Conservation (phyloP, 2,329 filamentous ascomycete genomes). For the Diaporthe amygdali region DNA sequence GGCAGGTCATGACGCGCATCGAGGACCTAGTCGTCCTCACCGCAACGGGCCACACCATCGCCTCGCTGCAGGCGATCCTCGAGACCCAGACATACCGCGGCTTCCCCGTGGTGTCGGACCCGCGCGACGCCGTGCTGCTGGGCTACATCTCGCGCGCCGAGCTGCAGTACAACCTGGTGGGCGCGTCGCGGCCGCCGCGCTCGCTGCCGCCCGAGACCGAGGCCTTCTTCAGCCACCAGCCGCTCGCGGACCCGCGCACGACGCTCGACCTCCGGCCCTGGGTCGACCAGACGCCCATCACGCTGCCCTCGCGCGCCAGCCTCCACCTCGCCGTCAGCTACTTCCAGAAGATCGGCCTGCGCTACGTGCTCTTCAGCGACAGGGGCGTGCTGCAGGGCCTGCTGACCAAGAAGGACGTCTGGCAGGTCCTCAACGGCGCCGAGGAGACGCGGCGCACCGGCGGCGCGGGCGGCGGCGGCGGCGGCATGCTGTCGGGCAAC, state of each 20-base stretch:
- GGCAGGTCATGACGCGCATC: conserved; percentile 88
- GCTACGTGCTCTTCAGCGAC: conserved; percentile 88
- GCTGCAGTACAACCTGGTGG: conserved; percentile 78
- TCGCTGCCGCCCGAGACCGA: conserved; percentile 74
- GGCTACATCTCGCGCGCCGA: conserved; percentile 96
- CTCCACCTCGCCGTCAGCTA: conserved; percentile 89
- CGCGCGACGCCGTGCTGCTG: conserved; percentile 77
- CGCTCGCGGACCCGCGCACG: conserved; percentile 75
- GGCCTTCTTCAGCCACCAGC: conserved; percentile 83
- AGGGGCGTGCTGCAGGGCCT: conserved; percentile 82
- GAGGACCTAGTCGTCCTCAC: conserved; percentile 90
- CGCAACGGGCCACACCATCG: conserved; percentile 86
- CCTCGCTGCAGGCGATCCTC: conserved; percentile 73
- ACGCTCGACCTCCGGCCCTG: conserved; percentile 91
- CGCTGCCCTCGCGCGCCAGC: conserved; percentile 75
- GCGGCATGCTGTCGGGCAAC: neutral
- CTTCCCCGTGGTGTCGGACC: conserved; percentile 86
- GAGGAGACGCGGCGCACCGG: conserved; percentile 61
- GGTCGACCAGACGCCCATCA: conserved; percentile 99
- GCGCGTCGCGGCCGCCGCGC: conserved; percentile 56
- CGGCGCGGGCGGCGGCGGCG: conserved; percentile 22
- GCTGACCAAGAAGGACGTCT: conserved; percentile 96
- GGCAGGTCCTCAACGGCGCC: conserved; percentile 85
- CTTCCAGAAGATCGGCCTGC: conserved; percentile 91
- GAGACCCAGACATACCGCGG: conserved; percentile 80